Evolutionary conservation across 495 filamentous ascomycete genomes (phyloP), one percentile per base, ranked within the genome.

Genomic region (Hypoxylon intermedium): DNA sequence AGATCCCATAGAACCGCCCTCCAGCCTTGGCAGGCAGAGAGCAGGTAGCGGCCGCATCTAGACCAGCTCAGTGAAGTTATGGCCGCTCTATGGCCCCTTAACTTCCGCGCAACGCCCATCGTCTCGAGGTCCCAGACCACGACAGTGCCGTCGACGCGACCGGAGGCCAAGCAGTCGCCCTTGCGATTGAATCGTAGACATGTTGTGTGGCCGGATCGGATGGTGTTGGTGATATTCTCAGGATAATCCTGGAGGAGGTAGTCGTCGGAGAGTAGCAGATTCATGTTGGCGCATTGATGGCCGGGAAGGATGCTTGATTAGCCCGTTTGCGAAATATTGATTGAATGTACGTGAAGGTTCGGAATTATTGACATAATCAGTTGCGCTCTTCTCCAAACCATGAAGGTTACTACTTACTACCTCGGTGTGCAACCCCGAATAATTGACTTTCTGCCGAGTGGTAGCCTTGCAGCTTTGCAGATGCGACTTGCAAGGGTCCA

Each of bases 91-190:
- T 99, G 94, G 5, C 94, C 94, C 48, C 90, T 84, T 28, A 98
- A 80, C 72, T 97, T 97, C 51, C 92, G 87, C 34, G 94, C 94
- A 13, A 98, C 88, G 31, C 93, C 92, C 79, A 93, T 94, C 21
- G 95, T 98, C 70, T 97, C 95, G 36, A 97, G 82, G 70, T 99
- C 94, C 79, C 96, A 99, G 48, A 99, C 89, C 28, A 97, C 89
- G 40, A 98, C 89, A 12, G 88, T 92, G 60, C 94, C 94, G 76
- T 98, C 93, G 56, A 90, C 92, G 73, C 94, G 85, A 71, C 94
- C 94, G 21, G 92, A 92, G 34, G 94, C 94, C 55, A 98, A 86
- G 64, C 93, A 91, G 72, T 98, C 92, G 67, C 94, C 94, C 71
- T 86, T 89, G 72, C 90, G 89, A 67, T 92, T 97, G 82, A 99